Percentiles rank a stretch among this genome's conserved stretches.
Evolutionary conservation across 805 yeast genomes (phyloP).

Genomic region (Lachancea dasiensis): DNA sequence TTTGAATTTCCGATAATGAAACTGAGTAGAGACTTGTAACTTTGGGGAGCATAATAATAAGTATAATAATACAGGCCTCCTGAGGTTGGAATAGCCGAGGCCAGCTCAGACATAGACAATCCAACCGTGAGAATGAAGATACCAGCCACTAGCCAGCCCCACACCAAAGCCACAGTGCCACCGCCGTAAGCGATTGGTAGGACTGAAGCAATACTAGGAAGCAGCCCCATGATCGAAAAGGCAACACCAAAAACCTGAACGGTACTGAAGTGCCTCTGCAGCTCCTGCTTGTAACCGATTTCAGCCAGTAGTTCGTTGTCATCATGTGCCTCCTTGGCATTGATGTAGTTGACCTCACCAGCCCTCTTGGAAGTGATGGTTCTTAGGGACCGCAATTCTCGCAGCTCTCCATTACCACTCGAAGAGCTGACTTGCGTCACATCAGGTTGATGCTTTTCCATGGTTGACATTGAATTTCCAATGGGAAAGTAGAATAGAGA

Average conservation of each 20-base stretch:
- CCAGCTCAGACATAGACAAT: slow-evolving; percentile 50
- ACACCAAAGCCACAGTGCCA: slow-evolving; percentile 55
- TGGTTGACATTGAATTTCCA: too few relatives aligned
- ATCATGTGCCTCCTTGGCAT: slow-evolving; percentile 21
- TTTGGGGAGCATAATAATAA: slow-evolving; percentile 50
- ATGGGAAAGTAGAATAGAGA: neutral
- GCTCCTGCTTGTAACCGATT: slow-evolving; percentile 68
- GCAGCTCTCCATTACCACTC: slow-evolving; percentile 5
- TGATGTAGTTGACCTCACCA: slow-evolving; percentile 20
- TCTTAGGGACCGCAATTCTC: slow-evolving; percentile 7
- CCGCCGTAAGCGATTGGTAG: slow-evolving; percentile 44
- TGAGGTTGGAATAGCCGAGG: slow-evolving; percentile 57
- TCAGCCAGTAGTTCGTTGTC: slow-evolving; percentile 35
- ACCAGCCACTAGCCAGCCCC: slow-evolving; percentile 57
- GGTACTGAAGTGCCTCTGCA: slow-evolving; percentile 55
- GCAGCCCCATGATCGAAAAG: slow-evolving; percentile 68
- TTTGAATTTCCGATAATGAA: slow-evolving; percentile 56
- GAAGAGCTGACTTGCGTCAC: slow-evolving; percentile 1
- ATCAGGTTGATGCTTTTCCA: slow-evolving; percentile 2
- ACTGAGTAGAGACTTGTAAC: slow-evolving; percentile 40
- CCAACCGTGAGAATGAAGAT: slow-evolving; percentile 48
- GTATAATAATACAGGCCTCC: slow-evolving; percentile 64
- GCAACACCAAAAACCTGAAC: slow-evolving; percentile 67
- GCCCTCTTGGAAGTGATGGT: slow-evolving; percentile 11
- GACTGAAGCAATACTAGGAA: slow-evolving; percentile 38